A percentile compares a stretch with the other conserved stretches of the same genome.
phyloP scores from a whole-genome alignment of 257 asterid genomes.

The Nicotiana paniculata region DNA sequence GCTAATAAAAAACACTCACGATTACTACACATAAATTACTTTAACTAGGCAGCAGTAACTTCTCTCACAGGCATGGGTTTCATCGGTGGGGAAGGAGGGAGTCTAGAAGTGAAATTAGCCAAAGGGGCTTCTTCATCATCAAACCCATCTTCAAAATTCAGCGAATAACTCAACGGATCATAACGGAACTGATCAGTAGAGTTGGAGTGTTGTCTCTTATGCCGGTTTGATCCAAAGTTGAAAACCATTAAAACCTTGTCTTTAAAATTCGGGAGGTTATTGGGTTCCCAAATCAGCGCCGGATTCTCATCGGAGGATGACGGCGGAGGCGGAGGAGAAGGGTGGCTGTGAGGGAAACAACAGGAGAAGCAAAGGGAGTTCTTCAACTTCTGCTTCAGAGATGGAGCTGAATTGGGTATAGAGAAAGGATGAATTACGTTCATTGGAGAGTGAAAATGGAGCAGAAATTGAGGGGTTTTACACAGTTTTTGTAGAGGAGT shows the following conservation, averaged over 20 bases:
- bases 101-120: conserved; percentile 47
- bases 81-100: conserved; percentile 42
- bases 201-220: conserved; percentile 21
- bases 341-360: conserved; percentile 45
- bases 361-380: conserved; percentile 45
- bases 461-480: neutral
- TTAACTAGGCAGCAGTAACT: neutral
- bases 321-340: conserved; percentile 27
- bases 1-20: no score
- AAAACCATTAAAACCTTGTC: conserved; percentile 40
- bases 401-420: conserved; percentile 6
- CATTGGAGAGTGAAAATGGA: conserved; percentile 14
- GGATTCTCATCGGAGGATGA: conserved; percentile 39
- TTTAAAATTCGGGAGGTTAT: conserved; percentile 30
- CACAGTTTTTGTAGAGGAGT: no score
- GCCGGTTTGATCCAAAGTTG: conserved; percentile 25
- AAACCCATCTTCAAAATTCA: conserved; percentile 63
- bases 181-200: conserved; percentile 50
- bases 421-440: conserved; percentile 17
- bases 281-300: conserved; percentile 34
- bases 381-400: conserved; percentile 38
- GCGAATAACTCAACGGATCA: conserved; percentile 70
- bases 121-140: conserved; percentile 32
- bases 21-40: neutral
- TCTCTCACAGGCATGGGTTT: neutral